Evolutionary conservation across 768 basidiomycete genomes (phyloP), one percentile per base, ranked within the genome.

Genomic region (Boletus sp.): DNA sequence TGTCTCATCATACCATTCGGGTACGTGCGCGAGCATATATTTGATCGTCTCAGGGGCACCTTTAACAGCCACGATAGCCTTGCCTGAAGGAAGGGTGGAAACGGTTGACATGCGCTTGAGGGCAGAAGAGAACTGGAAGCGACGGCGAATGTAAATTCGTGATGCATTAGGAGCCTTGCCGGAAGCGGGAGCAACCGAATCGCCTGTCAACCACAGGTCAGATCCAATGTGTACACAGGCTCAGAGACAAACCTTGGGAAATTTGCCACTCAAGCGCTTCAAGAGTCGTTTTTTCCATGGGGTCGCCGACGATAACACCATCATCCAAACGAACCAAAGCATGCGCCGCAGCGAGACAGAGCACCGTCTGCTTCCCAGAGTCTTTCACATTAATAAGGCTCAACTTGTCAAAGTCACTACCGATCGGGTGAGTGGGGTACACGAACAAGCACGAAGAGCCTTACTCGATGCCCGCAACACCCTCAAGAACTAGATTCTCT

Each of bases 1-100:
- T 3, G 94, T 96, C 57, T 92, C 89, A 63, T 99, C 96, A 64
- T 99, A 98, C 54, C 82, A 77, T 1, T 78, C 77, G 0, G 97
- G 97, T 1, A 96, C 81, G 3, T 64, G 57, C 11, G 72, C 76
- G 48, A 95, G 83, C 94, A 98, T 98, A 17, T 73, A 73, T 71
- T 91, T 94, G 70, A 99, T 90, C 3, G 95, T 98, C 74, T 99
- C 97, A 0, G 97, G 97, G 0, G 97, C 97, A 49, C 97, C 97
- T 74, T 98, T 99, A 54, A 97, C 94, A 1, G 94, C 81, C 5
- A 81, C 82, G 8, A 92, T 62, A 4, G 81, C 77, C 55, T 78
- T 82, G 15, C 84, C 84, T 11, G 83, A 84, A 6, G 89, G 79
- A 39, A 82, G 76, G 1, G 84, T 83, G 7, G 86, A 83, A 28